Evolutionary conservation across 768 basidiomycete species (phyloP), one percentile per base, ranked within the genome.

Genomic region (Russula brevipes): DNA sequence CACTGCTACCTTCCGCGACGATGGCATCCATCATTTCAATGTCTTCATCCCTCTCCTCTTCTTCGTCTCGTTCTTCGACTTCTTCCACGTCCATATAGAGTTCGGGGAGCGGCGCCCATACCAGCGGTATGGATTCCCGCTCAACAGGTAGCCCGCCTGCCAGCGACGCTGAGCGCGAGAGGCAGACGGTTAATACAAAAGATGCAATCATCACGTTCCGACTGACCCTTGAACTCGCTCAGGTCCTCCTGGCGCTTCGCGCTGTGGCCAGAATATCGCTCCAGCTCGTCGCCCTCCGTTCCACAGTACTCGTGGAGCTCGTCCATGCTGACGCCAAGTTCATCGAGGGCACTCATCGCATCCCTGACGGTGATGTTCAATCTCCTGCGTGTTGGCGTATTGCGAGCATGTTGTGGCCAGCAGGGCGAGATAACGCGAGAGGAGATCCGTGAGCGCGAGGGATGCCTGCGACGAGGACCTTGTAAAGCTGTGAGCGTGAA

Each of bases 381-480:
- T 53, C 91, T n/a, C 88, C 90, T 1, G 89, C 81, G 69, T 89
- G 88, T 61, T 87, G 81, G 90, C 85, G 69, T 88, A 89, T 70
- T 82, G 84, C 24, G 85, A 85, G 69, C 85, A 86, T 7, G 88
- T 84, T 1, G 82, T 76, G 1, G 87, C 76, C 19, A 91, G 77
- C 31, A 91, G 77, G 10, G 81, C 68, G 60, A 92, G 76, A 73
- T 92, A 93, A 59, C 88, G 85, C 42, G 87, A 80, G 66, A 93
- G 81, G 65, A 92, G 78, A 74, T 88, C 89, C 12, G 88, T 87
- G 52, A 93, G 79, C 17, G 87, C 81, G 31, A 82, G 74, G 10
- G 85, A 79, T 3, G 91, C 89, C 70, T 88, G 86, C 1, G 84
- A 75, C 3, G 91, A 93, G 0, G 90, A 81, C 55, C 88, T 82